Evolutionary conservation across 2,329 filamentous ascomycete genomes (phyloP), one percentile per base, ranked within the genome.

Genomic region (Fusarium drepaniforme): DNA sequence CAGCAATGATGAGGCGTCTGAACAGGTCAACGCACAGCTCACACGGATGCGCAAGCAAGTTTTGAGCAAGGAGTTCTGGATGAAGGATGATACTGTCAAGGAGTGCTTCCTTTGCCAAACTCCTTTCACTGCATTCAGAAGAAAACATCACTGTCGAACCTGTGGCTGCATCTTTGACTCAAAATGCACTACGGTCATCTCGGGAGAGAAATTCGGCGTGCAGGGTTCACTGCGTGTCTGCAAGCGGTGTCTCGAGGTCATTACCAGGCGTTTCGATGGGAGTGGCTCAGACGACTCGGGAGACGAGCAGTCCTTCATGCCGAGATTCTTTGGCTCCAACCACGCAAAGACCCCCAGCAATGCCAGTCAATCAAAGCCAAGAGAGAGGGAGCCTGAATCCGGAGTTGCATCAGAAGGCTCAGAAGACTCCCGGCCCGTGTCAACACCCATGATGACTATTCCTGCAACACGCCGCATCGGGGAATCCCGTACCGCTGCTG

Each of bases 81-180:
- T 99, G 97, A 94, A 95, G 70, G 97, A 99, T 81, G 97, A 98
- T 80, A 98, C 97, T 73, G 97, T 96, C 70, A 98, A 97, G 81
- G 96, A 98, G 78, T 99, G 97, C 80, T 99, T 98, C 81, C 90
- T 94, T 53, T 99, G 97, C 79, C 94, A 94, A 53, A 93, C 94
- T 68, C 90, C 94, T 3, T 99, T 99, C 80, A 95, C 95, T 0
- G 97, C 96, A 1, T 98, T 98, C 81, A 91, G 97, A 69, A 91
- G 97, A 75, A 99, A 99, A 81, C 97, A 99, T 82, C 97, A 99
- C 83, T 99, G 97, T 82, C 92, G 97, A 71, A 94, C 92, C 1
- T 99, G 97, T 81, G 97, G 97, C n/a, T 97, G 97, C 80, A 99
- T 99, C 53, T 99, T 99, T 80, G 97, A 98, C 82, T 94, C 94